A percentile compares a stretch with the other conserved stretches of the same genome.
Conservation (phyloP, 2,329 filamentous ascomycete genomes). For the Tothia fuscella region DNA sequence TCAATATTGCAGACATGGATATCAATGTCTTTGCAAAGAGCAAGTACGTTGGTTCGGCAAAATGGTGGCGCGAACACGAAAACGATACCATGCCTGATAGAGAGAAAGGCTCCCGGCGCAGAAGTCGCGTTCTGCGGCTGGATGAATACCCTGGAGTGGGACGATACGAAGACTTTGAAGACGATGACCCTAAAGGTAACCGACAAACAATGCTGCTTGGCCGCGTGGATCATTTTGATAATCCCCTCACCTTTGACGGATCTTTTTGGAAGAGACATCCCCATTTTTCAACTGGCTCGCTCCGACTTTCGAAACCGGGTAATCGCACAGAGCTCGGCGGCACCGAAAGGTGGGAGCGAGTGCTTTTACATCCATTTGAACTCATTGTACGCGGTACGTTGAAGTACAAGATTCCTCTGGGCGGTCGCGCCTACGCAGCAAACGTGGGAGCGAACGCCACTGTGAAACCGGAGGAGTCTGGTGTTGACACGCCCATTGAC, state of each 20-base stretch:
- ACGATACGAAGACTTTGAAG: background rate
- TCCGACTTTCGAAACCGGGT: constrained; percentile 71
- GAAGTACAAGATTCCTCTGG: constrained; percentile 61
- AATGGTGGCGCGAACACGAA: constrained; percentile 28
- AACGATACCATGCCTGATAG: constrained; percentile 1
- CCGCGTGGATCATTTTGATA: constrained; percentile 76
- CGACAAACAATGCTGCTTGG: constrained; percentile 84
- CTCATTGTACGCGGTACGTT: constrained; percentile 84
- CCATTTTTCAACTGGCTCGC: constrained; percentile 66
- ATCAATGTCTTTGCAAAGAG: constrained; percentile 93
- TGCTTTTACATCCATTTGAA: constrained; percentile 85
- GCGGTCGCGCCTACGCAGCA: constrained; percentile 23
- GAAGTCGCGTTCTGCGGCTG: background rate
- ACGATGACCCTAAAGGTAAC: background rate
- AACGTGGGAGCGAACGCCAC: constrained; percentile 1
- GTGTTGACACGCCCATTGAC: no score
- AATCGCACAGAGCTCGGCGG: constrained; percentile 79
- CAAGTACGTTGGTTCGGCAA: constrained; percentile 61
- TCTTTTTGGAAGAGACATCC: constrained; percentile 68
- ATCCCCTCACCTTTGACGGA: constrained; percentile 76
- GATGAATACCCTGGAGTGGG: background rate
- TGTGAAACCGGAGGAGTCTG: constrained; percentile 4
- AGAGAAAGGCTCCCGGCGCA: background rate
- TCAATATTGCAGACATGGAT: constrained; percentile 76
- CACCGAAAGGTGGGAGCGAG: constrained; percentile 76